These are phyloP conservation scores for Nakaseomyces kungkrabaensis DNA, from an alignment of 1,139 yeast genomes.

Conservation along the genomic window DNA sequence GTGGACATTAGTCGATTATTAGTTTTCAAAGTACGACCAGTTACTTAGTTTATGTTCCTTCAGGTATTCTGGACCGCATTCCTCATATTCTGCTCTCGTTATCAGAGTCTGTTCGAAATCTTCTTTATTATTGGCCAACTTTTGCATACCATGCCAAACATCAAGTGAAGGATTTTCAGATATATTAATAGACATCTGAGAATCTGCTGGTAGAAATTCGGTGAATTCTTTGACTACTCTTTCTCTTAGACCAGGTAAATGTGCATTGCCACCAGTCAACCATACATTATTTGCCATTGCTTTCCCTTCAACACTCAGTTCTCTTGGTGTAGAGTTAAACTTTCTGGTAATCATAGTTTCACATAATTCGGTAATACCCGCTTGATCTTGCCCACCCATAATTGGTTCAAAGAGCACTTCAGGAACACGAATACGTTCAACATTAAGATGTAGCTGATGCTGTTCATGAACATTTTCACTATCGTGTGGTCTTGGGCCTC, in stretches of 20 bases:
- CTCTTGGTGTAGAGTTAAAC: slow-evolving; percentile 45
- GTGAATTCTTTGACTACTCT: slow-evolving; percentile 61
- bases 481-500: slow-evolving; percentile 76
- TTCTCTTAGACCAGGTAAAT: slow-evolving; percentile 52
- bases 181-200: slow-evolving; percentile 48
- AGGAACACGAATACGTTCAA: slow-evolving; percentile 86
- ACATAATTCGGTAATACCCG: slow-evolving; percentile 73
- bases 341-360: slow-evolving; percentile 58
- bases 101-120: slow-evolving; percentile 45
- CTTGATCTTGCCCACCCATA: slow-evolving; percentile 92
- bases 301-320: slow-evolving; percentile 23
- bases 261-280: slow-evolving; percentile 77
- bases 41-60: slow-evolving; percentile 83
- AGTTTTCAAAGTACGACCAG: slow-evolving; percentile 18
- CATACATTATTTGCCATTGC: slow-evolving; percentile 52
- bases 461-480: slow-evolving; percentile 57
- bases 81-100: slow-evolving; percentile 67
- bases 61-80: slow-evolving; percentile 80
- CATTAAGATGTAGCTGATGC: slow-evolving; percentile 81
- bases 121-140: slow-evolving; percentile 47
- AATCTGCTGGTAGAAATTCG: slow-evolving; percentile 58
- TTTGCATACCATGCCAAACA: slow-evolving; percentile 92
- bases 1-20: not conserved
- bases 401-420: slow-evolving; percentile 91
- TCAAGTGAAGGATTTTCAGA: slow-evolving; percentile 67